Conservation (phyloP, 2,329 filamentous ascomycete genomes). For the Ceratocystis cubensis region DNA sequence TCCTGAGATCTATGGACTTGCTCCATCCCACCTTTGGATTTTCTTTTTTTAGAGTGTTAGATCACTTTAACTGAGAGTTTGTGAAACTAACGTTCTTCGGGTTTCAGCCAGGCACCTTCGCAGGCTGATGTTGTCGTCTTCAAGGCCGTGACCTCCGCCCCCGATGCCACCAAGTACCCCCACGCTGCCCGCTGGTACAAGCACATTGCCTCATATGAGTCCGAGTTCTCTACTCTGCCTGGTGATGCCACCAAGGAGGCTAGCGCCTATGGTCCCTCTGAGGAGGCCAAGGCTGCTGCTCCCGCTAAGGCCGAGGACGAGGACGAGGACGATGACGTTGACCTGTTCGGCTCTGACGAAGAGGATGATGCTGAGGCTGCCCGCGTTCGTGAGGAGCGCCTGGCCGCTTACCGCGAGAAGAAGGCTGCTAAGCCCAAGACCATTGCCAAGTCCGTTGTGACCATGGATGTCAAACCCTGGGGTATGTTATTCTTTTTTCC, state of each 20-base stretch:
- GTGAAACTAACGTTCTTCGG: slow-evolving; percentile 17
- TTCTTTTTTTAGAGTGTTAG: neutral
- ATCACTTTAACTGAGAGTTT: neutral
- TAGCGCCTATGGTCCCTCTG: slow-evolving; percentile 75
- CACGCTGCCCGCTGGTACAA: slow-evolving; percentile 97
- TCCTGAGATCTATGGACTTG: slow-evolving; percentile 6
- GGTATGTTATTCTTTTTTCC: slow-evolving; percentile 52
- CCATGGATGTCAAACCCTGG: slow-evolving; percentile 96
- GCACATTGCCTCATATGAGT: slow-evolving; percentile 87
- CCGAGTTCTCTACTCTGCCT: slow-evolving; percentile 79
- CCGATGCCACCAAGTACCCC: slow-evolving; percentile 72
- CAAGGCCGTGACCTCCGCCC: slow-evolving; percentile 70
- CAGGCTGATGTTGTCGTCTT: slow-evolving; percentile 94
- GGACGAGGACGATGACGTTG: slow-evolving; percentile 61
- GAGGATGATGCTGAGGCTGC: slow-evolving; percentile 84
- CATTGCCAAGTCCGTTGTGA: slow-evolving; percentile 91
- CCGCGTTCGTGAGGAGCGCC: slow-evolving; percentile 71
- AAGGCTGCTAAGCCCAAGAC: slow-evolving; percentile 88
- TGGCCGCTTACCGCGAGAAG: slow-evolving; percentile 93
- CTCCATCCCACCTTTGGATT: neutral
- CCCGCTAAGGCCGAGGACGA: slow-evolving; percentile 63
- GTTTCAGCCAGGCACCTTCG: slow-evolving; percentile 48
- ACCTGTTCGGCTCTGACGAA: slow-evolving; percentile 89
- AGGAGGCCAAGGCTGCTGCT: slow-evolving; percentile 69
- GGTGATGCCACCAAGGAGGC: slow-evolving; percentile 83